These are phyloP conservation scores for Fusarium scirpi DNA, from an alignment of 2,329 filamentous ascomycete species.

Conservation along the genomic window DNA sequence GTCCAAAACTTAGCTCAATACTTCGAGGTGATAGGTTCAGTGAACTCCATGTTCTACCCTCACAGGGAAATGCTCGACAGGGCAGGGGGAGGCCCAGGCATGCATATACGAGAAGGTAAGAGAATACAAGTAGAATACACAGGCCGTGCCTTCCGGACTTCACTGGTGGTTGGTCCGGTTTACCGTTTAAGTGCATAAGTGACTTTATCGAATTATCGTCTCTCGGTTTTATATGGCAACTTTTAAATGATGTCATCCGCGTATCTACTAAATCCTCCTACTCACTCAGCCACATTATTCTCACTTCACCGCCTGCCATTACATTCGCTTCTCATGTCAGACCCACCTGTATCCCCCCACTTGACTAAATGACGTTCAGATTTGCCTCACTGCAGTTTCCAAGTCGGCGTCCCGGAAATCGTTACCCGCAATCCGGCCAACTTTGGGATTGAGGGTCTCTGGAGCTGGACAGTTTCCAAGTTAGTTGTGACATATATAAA, in stretches of 20 bases:
- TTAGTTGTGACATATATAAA: no score
- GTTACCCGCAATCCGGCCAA: background rate
- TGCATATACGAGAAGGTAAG: background rate
- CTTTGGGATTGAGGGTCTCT: no score
- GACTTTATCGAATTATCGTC: background rate
- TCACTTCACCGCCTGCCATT: background rate
- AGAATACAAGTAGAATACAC: background rate
- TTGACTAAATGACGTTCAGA: background rate
- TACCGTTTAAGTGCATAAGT: background rate
- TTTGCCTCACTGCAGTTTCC: background rate
- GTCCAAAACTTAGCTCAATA: background rate
- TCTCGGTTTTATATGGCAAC: no score
- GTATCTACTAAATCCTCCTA: background rate
- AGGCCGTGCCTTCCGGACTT: background rate
- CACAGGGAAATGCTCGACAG: background rate
- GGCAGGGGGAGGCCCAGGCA: background rate
- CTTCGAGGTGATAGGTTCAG: background rate
- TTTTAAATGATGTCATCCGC: background rate
- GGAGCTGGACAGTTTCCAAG: accelerated
- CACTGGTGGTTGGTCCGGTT: accelerated
- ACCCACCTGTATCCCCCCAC: background rate
- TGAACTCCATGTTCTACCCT: accelerated
- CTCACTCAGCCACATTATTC: background rate
- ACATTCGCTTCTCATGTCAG: accelerated
- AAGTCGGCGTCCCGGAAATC: background rate